These are phyloP conservation scores for Rhamnella rubrinervis DNA, from an alignment of 331 rosid genomes.

Conservation along the genomic window DNA sequence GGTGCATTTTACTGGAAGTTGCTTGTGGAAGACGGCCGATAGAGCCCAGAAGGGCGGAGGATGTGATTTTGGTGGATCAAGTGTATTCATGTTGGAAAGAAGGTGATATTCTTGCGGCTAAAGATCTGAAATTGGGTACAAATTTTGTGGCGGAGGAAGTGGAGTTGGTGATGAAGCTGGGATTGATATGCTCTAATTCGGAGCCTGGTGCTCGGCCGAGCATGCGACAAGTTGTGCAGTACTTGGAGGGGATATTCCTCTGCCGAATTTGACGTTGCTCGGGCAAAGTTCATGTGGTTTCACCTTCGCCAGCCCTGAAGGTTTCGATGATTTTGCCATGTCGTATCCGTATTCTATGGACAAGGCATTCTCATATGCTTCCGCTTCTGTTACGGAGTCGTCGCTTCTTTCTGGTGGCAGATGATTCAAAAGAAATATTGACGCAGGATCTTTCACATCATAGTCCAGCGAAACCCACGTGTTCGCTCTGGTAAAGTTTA, in stretches of 20 bases:
- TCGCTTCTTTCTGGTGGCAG: constrained; percentile 57
- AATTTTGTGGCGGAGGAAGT: constrained; percentile 17
- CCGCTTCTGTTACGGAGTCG: constrained; percentile 33
- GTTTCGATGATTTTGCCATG: constrained; percentile 34
- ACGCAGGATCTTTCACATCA: too few species aligned
- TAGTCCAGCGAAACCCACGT: too few species aligned
- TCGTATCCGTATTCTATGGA: constrained; percentile 37
- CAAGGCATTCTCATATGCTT: constrained; percentile 22
- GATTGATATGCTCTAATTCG: constrained; percentile 33
- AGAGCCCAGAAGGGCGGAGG: constrained; percentile 13
- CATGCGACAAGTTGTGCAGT: constrained; percentile 37
- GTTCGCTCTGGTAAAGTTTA: too few species aligned
- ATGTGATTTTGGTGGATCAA: constrained; percentile 27
- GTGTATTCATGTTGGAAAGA: constrained; percentile 18
- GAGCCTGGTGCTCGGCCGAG: constrained; percentile 28
- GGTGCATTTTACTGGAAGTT: constrained; percentile 41
- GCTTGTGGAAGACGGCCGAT: constrained; percentile 44
- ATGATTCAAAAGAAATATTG: constrained; percentile 24
- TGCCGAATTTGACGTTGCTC: constrained; percentile 30
- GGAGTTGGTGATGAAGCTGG: constrained; percentile 40
- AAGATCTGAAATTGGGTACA: constrained; percentile 18
- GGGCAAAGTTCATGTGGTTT: constrained; percentile 30
- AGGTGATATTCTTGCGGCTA: constrained; percentile 17
- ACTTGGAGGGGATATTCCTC: constrained; percentile 22
- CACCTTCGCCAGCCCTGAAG: constrained; percentile 16